A percentile compares a stretch with the other conserved stretches of the same genome.
Evolutionary conservation across 2,329 filamentous ascomycete species (phyloP).

Genomic region (Gaeumannomyces sp.): DNA sequence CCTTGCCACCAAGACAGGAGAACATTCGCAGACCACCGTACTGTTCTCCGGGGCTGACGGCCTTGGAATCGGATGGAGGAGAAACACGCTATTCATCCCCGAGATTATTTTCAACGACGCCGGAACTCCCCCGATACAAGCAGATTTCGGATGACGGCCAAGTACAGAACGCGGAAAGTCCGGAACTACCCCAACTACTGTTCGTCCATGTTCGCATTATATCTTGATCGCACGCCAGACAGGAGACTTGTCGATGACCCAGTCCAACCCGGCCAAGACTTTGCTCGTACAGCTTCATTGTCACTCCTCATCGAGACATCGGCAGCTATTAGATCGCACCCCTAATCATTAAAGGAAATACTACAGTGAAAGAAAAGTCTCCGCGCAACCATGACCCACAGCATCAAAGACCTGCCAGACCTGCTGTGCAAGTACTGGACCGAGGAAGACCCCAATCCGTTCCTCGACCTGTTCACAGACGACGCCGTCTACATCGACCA

Average conservation of each 20-base stretch:
- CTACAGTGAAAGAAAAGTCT: no score
- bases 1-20: no score
- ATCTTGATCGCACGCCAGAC: no score
- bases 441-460: not conserved
- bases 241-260: not conserved
- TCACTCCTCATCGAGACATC: not conserved
- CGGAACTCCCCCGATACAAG: not conserved
- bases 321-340: not conserved
- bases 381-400: not conserved
- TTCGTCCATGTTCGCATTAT: not conserved
- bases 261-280: not conserved
- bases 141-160: not conserved
- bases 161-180: not conserved
- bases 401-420: not conserved
- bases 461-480: conserved; percentile 26
- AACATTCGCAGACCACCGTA: no score
- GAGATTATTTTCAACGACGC: no score
- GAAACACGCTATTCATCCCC: not conserved
- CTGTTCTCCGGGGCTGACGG: no score
- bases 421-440: not conserved
- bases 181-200: not conserved
- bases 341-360: no score
- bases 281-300: not conserved
- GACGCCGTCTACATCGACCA: conserved; percentile 47
- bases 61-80: not conserved